Percentiles rank a stretch among this genome's conserved stretches.
Conservation (phyloP, 441 rosid species). For the Breynia disticha region DNA sequence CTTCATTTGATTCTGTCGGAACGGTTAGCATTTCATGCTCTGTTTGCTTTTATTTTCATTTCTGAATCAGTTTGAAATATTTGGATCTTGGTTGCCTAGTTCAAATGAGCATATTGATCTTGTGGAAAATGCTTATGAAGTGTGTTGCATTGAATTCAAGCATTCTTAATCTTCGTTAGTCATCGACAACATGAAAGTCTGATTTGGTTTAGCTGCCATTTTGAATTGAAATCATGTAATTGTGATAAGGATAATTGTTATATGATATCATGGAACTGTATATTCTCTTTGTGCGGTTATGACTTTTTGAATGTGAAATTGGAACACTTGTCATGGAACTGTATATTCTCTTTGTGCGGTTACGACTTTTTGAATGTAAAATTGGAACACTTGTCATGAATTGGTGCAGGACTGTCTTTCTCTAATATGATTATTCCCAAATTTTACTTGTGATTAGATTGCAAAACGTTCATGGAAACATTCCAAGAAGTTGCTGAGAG, state of each 20-base stretch:
- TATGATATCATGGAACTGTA: neutral
- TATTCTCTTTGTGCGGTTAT: neutral
- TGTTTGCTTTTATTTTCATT: no score
- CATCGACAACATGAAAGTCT: no score
- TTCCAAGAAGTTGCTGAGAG: conserved; percentile 65
- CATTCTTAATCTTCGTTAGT: no score
- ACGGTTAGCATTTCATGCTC: no score
- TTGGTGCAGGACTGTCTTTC: neutral
- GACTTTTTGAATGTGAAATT: neutral
- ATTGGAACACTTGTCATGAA: neutral
- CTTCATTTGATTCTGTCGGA: neutral
- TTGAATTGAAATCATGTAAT: no score
- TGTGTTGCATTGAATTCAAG: no score
- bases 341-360: neutral
- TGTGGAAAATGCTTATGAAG: no score
- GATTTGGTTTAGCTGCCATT: neutral
- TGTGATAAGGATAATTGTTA: neutral
- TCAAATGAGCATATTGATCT: no score
- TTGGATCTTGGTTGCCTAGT: no score
- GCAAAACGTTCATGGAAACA: conserved; percentile 70
- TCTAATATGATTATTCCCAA: neutral
- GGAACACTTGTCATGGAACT: neutral
- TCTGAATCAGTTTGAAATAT: no score
- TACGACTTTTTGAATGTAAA: neutral
- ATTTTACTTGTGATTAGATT: conserved; percentile 30